phyloP scores from a whole-genome alignment of 768 basidiomycete species.

The Panellus pusillus region DNA sequence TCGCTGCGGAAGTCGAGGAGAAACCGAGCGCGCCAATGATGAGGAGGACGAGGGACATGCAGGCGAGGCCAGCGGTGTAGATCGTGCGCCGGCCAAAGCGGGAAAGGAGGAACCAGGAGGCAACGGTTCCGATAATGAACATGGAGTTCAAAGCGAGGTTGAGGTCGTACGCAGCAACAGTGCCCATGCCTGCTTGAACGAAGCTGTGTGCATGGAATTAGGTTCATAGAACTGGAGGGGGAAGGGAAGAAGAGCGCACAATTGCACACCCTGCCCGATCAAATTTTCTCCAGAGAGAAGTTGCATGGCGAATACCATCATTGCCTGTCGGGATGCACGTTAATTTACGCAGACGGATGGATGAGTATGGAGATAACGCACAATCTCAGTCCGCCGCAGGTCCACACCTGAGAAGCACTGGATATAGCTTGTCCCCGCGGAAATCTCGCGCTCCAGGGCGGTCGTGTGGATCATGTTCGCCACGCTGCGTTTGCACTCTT shows the following conservation, averaged over 20 bases:
- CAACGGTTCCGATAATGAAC: slow-evolving; percentile 28
- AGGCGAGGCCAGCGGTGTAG: slow-evolving; percentile 21
- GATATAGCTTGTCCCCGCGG: slow-evolving; percentile 22
- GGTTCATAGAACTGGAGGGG: too few relatives aligned
- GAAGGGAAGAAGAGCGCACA: slow-evolving; percentile 3
- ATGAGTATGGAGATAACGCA: not conserved
- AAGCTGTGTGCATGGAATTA: slow-evolving; percentile 6
- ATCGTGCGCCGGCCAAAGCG: slow-evolving; percentile 25
- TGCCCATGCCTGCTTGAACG: slow-evolving; percentile 19
- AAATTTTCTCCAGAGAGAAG: slow-evolving; percentile 25
- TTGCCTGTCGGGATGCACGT: slow-evolving; percentile 11
- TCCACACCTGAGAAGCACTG: slow-evolving; percentile 24
- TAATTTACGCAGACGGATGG: too few relatives aligned
- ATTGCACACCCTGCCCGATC: slow-evolving; percentile 26
- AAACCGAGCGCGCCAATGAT: slow-evolving; percentile 24
- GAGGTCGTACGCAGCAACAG: slow-evolving; percentile 18
- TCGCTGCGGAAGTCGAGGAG: slow-evolving; percentile 6
- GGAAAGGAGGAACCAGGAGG: slow-evolving; percentile 23
- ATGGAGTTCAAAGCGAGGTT: slow-evolving; percentile 26
- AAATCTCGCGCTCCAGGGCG: slow-evolving; percentile 22
- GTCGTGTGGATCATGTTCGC: slow-evolving; percentile 27
- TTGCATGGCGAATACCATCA: slow-evolving; percentile 29
- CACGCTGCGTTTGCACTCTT: slow-evolving; percentile 20
- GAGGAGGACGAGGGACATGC: slow-evolving; percentile 24
- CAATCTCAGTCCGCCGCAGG: slow-evolving; percentile 24